A percentile compares a stretch with the other conserved stretches of the same genome.
Evolutionary conservation across 805 yeast genomes (phyloP).

Genomic region (Sungouiella thailandica): DNA sequence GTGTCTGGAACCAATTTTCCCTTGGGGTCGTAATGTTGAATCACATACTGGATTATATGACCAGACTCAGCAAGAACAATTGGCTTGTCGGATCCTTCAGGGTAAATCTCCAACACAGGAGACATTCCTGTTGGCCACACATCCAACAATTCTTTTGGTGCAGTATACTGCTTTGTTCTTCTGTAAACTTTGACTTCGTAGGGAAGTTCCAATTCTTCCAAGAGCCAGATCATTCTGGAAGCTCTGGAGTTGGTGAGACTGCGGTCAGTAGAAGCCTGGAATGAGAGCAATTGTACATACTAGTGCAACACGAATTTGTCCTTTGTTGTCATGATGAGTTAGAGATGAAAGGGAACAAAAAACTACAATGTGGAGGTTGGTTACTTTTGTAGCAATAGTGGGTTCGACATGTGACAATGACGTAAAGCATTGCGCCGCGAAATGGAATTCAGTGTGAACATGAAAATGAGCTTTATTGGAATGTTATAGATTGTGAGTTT

Average conservation of each 20-base stretch:
- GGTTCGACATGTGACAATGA: too few relatives aligned
- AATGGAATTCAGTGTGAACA: too few relatives aligned
- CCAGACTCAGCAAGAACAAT: conserved; percentile 55
- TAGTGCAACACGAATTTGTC: conserved; percentile 21
- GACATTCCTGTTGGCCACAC: conserved; percentile 37
- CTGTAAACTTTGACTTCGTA: conserved; percentile 30
- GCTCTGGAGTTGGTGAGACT: conserved; percentile 34
- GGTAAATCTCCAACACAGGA: conserved; percentile 20
- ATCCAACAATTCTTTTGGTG: conserved; percentile 28
- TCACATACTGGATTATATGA: conserved; percentile 47
- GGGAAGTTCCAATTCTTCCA: conserved; percentile 29
- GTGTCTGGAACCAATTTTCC: conserved; percentile 34
- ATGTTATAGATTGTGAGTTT: too few relatives aligned
- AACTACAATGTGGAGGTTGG: too few relatives aligned
- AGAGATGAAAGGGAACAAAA: background rate
- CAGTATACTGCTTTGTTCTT: conserved; percentile 22
- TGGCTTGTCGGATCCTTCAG: conserved; percentile 6
- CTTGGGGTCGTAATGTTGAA: conserved; percentile 43
- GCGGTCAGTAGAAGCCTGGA: background rate
- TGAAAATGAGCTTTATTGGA: too few relatives aligned
- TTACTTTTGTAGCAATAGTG: too few relatives aligned
- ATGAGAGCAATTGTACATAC: conserved; percentile 12
- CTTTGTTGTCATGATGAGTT: background rate
- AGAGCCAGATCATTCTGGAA: conserved; percentile 33
- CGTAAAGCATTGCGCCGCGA: too few relatives aligned